These are phyloP conservation scores for Arabidopsis suecica DNA, from an alignment of 345 rosid genomes.

Conservation along the genomic window DNA sequence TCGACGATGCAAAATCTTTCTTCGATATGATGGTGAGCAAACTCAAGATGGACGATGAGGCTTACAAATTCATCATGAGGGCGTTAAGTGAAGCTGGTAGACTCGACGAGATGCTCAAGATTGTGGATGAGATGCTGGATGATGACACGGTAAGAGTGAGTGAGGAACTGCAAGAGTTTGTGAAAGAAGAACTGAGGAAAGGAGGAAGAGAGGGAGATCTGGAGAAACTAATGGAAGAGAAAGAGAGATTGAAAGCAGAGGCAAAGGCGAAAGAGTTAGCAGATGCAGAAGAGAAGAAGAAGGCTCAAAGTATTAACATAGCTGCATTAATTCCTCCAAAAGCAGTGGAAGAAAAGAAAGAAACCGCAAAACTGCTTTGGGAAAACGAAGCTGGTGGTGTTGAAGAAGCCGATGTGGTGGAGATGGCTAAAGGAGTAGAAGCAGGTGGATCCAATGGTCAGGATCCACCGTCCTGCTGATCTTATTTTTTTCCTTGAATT, in stretches of 20 bases:
- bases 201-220: slow-evolving; percentile 82
- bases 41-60: slow-evolving; percentile 78
- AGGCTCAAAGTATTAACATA: slow-evolving; percentile 59
- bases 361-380: slow-evolving; percentile 44
- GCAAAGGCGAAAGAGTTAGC: slow-evolving; percentile 80
- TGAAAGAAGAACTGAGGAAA: slow-evolving; percentile 65
- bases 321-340: slow-evolving; percentile 58
- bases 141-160: slow-evolving; percentile 63
- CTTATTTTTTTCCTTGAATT: slow-evolving; percentile 7
- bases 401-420: slow-evolving; percentile 43
- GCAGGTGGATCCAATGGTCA: slow-evolving; percentile 29
- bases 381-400: slow-evolving; percentile 48
- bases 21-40: slow-evolving; percentile 83
- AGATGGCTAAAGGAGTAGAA: slow-evolving; percentile 37
- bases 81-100: slow-evolving; percentile 66
- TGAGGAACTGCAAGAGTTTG: slow-evolving; percentile 81
- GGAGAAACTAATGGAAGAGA: slow-evolving; percentile 78
- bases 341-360: slow-evolving; percentile 55
- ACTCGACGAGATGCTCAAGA: slow-evolving; percentile 74
- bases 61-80: slow-evolving; percentile 80
- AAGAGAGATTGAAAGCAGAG: slow-evolving; percentile 84
- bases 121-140: slow-evolving; percentile 74
- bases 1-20: slow-evolving; percentile 77
- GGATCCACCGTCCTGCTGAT: slow-evolving; percentile 18
- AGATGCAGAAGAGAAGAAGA: slow-evolving; percentile 79